Evolutionary conservation across 768 basidiomycete species (phyloP).

Genomic region (Termitomyces sp.): DNA sequence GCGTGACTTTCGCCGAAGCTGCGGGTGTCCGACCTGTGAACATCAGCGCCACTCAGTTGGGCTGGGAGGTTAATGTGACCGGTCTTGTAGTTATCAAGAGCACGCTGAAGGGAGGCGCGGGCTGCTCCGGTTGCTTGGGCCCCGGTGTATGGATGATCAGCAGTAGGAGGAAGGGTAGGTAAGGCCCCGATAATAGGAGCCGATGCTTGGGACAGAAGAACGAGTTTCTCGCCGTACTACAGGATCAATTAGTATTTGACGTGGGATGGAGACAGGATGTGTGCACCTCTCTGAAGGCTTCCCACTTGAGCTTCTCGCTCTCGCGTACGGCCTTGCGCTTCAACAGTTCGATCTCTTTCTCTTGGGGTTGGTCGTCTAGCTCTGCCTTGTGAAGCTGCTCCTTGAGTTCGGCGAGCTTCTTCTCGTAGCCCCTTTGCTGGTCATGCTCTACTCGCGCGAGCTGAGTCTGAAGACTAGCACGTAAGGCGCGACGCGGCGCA

Average conservation of each 20-base stretch:
- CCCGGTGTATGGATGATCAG: conserved; percentile 52
- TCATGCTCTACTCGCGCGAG: conserved; percentile 63
- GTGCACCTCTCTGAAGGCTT: conserved; percentile 70
- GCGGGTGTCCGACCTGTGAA: conserved; percentile 66
- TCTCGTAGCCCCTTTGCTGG: conserved; percentile 58
- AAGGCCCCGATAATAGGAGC: conserved; percentile 55
- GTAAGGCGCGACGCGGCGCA: conserved; percentile 56
- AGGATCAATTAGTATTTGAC: background rate
- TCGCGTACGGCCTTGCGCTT: conserved; percentile 74
- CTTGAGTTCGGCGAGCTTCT: conserved; percentile 63
- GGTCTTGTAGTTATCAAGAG: conserved; percentile 72
- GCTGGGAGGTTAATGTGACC: conserved; percentile 54
- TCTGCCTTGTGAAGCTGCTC: conserved; percentile 65
- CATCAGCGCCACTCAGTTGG: conserved; percentile 42
- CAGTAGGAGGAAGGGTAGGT: conserved; percentile 62
- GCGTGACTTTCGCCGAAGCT: conserved; percentile 87
- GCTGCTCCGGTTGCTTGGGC: conserved; percentile 58
- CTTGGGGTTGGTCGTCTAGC: conserved; percentile 55
- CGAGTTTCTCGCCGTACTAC: conserved; percentile 79
- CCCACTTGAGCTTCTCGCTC: conserved; percentile 76
- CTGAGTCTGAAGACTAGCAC: conserved; percentile 52
- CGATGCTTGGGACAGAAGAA: conserved; percentile 68
- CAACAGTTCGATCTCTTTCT: conserved; percentile 65
- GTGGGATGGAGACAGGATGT: background rate
- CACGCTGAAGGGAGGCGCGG: conserved; percentile 71